A percentile compares a stretch with the other conserved stretches of the same genome.
Conservation (phyloP, 371 early-diverging fungal genomes). For the Mortierella sp. region DNA sequence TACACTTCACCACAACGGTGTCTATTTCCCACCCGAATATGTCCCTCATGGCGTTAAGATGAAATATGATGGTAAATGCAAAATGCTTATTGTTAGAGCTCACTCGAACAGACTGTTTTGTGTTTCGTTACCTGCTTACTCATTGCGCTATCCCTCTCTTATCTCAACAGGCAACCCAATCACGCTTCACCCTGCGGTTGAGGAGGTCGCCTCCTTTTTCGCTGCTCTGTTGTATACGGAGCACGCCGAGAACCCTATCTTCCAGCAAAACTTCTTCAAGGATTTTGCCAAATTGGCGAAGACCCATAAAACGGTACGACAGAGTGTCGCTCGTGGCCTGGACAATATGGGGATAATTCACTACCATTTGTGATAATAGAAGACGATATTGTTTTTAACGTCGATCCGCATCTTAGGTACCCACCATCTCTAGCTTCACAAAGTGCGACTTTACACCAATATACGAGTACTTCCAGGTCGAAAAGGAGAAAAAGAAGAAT, state of each 20-base stretch:
- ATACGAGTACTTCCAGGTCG: conserved; percentile 78
- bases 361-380: conserved; percentile 4
- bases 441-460: conserved; percentile 95
- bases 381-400: neutral
- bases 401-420: conserved; percentile 56
- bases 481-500: conserved; percentile 83
- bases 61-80: conserved; percentile 83
- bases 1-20: conserved; percentile 90
- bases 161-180: conserved; percentile 65
- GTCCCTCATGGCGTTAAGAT: conserved; percentile 92
- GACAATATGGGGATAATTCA: too few relatives aligned
- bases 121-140: too few relatives aligned
- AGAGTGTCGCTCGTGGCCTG: too few relatives aligned
- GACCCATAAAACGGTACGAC: conserved; percentile 71
- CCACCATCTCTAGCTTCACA: conserved; percentile 80
- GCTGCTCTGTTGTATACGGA: conserved; percentile 90
- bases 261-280: conserved; percentile 92
- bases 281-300: conserved; percentile 82
- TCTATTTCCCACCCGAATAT: conserved; percentile 93
- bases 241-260: conserved; percentile 84
- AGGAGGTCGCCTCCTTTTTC: conserved; percentile 96
- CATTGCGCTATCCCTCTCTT: neutral
- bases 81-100: too few relatives aligned
- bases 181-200: conserved; percentile 83
- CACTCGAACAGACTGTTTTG: too few relatives aligned